Evolutionary conservation across 73 alveolate species (phyloP).

Genomic region (Paramecium sonneborni): DNA sequence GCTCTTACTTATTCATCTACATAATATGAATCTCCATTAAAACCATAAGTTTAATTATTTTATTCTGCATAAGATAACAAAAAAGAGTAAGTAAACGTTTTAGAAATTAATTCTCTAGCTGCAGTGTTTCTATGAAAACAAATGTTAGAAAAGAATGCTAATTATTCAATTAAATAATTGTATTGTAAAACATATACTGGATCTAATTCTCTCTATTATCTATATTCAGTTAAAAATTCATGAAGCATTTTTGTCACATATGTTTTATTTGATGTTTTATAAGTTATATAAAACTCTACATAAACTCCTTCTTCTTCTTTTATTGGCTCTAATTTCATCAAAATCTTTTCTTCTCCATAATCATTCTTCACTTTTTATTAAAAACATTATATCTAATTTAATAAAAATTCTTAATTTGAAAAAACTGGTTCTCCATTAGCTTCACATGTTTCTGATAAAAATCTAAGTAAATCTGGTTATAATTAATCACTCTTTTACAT

Average conservation of each 20-base stretch:
- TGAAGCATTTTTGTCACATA: background rate
- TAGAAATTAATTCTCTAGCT: background rate
- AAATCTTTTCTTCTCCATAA: background rate
- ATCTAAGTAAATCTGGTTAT: background rate
- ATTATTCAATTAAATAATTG: background rate
- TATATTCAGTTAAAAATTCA: background rate
- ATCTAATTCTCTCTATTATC: background rate
- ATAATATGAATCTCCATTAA: background rate
- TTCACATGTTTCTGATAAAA: background rate
- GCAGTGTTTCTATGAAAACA: conserved; percentile 48
- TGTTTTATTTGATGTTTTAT: background rate
- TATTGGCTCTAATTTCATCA: background rate
- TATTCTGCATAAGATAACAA: conserved; percentile 1
- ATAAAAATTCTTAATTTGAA: conserved; percentile 31
- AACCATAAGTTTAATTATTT: background rate
- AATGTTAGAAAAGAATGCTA: background rate
- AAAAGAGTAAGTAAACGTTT: background rate
- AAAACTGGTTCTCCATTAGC: conserved; percentile 33
- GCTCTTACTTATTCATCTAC: conserved; percentile 56
- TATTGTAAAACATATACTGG: background rate
- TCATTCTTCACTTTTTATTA: background rate
- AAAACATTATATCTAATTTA: background rate
- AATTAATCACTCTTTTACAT: background rate
- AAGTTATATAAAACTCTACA: background rate
- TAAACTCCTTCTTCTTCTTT: background rate